Percentiles rank a stretch among this genome's conserved stretches.
phyloP scores from a whole-genome alignment of 495 filamentous ascomycete species.

The Aspergillus saccharolyticus region DNA sequence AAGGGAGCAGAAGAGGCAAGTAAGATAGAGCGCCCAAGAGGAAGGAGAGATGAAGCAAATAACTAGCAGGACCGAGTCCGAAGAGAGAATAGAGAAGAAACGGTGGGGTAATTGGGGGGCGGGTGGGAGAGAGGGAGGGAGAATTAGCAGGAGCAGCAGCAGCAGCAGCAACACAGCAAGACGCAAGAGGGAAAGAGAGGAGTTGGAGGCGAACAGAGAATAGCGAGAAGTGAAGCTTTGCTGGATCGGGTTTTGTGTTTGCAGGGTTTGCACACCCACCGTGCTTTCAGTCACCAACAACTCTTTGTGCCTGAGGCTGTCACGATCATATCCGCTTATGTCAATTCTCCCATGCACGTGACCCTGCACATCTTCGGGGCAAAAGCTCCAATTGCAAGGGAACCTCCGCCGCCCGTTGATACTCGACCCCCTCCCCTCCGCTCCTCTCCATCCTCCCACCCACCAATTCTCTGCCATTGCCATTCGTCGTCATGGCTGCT shows the following conservation, averaged over 20 bases:
- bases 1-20: constrained; percentile 14
- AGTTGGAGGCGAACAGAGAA: constrained; percentile 20
- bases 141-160: background rate
- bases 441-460: constrained; percentile 14
- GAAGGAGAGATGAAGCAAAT: background rate
- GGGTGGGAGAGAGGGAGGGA: constrained; percentile 5
- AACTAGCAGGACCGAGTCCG: background rate
- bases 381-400: constrained; percentile 24
- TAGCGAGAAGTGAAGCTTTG: constrained; percentile 38
- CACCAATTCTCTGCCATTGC: constrained; percentile 13
- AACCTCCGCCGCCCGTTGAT: constrained; percentile 8
- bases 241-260: constrained; percentile 33
- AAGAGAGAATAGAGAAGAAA: constrained; percentile 9
- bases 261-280: constrained; percentile 14
- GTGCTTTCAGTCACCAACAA: background rate
- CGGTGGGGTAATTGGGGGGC: constrained; percentile 22
- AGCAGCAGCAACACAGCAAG: background rate
- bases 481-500: constrained; percentile 42
- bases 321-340: constrained; percentile 14
- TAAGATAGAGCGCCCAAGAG: constrained; percentile 17
- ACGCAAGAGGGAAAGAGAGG: constrained; percentile 14
- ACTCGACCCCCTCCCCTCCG: constrained; percentile 17
- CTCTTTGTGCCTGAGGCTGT: background rate
- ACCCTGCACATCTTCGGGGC: constrained; percentile 13
- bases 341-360: constrained; percentile 16